Evolutionary conservation across 1,284 basidiomycete species (phyloP).

Genomic region (Rhizoctonia solani): DNA sequence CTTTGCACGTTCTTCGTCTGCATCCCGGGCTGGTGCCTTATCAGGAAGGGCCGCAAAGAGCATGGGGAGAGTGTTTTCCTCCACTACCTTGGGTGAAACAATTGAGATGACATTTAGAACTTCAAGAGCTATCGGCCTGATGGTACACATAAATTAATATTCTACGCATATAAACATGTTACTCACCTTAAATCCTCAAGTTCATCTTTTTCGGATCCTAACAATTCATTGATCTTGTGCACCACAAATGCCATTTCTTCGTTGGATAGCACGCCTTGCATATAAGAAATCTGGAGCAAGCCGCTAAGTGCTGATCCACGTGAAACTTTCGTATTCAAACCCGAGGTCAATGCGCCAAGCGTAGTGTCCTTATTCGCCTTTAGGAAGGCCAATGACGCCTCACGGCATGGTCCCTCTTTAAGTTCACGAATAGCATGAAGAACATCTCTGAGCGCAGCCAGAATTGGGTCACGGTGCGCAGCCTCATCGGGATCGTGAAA

Average conservation of each 20-base stretch:
- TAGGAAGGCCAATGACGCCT: slow-evolving; percentile 45
- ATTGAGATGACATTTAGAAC: slow-evolving; percentile 70
- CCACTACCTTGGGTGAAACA: slow-evolving; percentile 68
- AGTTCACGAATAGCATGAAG: slow-evolving; percentile 46
- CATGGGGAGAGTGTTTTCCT: slow-evolving; percentile 76
- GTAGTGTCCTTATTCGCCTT: slow-evolving; percentile 75
- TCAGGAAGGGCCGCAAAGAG: slow-evolving; percentile 79
- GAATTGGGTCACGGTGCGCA: slow-evolving; percentile 70
- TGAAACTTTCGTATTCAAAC: slow-evolving; percentile 60
- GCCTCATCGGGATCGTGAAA: slow-evolving; percentile 80
- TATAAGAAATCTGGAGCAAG: slow-evolving; percentile 65
- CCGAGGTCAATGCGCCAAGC: slow-evolving; percentile 65
- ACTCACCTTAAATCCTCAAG: slow-evolving; percentile 59
- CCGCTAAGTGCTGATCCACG: slow-evolving; percentile 64
- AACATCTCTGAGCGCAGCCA: slow-evolving; percentile 57
- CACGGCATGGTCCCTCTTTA: slow-evolving; percentile 45
- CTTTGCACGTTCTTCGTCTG: slow-evolving; percentile 58
- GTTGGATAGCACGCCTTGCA: slow-evolving; percentile 63
- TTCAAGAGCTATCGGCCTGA: slow-evolving; percentile 68
- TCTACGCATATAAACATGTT: slow-evolving; percentile 19
- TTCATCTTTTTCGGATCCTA: slow-evolving; percentile 61
- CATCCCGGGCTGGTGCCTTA: slow-evolving; percentile 59
- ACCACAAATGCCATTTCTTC: slow-evolving; percentile 82
- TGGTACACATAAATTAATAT: slow-evolving; percentile 5
- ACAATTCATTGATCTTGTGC: slow-evolving; percentile 72